These are phyloP conservation scores for Neurospora tetrasperma DNA, from an alignment of 495 filamentous ascomycete genomes.

Conservation along the genomic window DNA sequence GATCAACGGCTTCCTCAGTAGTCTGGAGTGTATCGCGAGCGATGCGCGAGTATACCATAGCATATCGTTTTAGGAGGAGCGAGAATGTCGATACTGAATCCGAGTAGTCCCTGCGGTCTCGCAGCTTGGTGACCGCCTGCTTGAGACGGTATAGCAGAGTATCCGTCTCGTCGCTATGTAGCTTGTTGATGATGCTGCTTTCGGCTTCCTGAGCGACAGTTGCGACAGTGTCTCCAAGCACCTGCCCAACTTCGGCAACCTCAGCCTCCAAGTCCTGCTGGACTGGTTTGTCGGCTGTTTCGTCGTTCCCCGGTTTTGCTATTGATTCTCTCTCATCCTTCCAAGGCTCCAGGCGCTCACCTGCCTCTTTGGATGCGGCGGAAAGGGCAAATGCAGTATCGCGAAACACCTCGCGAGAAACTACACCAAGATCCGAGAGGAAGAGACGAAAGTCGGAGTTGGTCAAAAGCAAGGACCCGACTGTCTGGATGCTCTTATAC, in stretches of 20 bases:
- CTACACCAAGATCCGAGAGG: slow-evolving; percentile 66
- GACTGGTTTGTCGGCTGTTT: slow-evolving; percentile 36
- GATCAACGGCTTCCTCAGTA: slow-evolving; percentile 56
- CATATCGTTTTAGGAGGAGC: slow-evolving; percentile 68
- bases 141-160: slow-evolving; percentile 67
- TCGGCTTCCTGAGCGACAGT: slow-evolving; percentile 57
- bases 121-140: slow-evolving; percentile 61
- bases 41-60: slow-evolving; percentile 62
- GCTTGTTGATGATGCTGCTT: slow-evolving; percentile 56
- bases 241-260: slow-evolving; percentile 49
- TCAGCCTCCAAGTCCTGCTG: slow-evolving; percentile 53
- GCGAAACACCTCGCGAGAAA: slow-evolving; percentile 76
- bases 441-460: slow-evolving; percentile 88
- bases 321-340: slow-evolving; percentile 47
- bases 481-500: slow-evolving; percentile 72
- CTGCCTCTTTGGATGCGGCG: slow-evolving; percentile 58
- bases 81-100: slow-evolving; percentile 74
- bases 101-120: slow-evolving; percentile 68
- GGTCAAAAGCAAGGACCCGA: slow-evolving; percentile 71
- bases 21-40: slow-evolving; percentile 51
- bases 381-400: slow-evolving; percentile 77
- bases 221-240: slow-evolving; percentile 51
- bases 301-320: slow-evolving; percentile 47
- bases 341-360: slow-evolving; percentile 59
- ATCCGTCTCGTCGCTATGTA: slow-evolving; percentile 58